phyloP scores from a whole-genome alignment of 495 filamentous ascomycete species.

The Podospora appendiculata region DNA sequence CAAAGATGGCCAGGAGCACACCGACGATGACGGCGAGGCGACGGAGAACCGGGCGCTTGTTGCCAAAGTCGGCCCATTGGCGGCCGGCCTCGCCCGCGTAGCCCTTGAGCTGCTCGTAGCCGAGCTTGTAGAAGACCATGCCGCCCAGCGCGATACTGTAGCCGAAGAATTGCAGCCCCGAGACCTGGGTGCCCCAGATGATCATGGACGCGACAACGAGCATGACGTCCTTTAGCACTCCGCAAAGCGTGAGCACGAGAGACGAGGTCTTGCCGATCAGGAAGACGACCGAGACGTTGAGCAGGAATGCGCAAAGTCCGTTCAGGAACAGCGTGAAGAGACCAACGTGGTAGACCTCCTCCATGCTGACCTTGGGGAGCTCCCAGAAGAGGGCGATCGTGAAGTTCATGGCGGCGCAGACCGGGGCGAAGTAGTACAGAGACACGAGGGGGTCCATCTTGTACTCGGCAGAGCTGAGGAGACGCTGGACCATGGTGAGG shows the following conservation, averaged over 20 bases:
- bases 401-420: conserved; percentile 87
- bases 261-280: conserved; percentile 96
- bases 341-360: conserved; percentile 68
- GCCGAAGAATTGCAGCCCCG: conserved; percentile 82
- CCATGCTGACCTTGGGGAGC: conserved; percentile 59
- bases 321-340: conserved; percentile 69
- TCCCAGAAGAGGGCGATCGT: conserved; percentile 73
- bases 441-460: conserved; percentile 98
- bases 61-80: conserved; percentile 82
- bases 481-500: conserved; percentile 82
- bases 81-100: conserved; percentile 61
- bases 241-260: conserved; percentile 92
- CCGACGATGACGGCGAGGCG: conserved; percentile 62
- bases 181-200: conserved; percentile 80
- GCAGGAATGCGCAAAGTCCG: conserved; percentile 72
- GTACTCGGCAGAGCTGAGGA: conserved; percentile 83
- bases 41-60: conserved; percentile 62
- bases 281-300: conserved; percentile 93
- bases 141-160: conserved; percentile 86
- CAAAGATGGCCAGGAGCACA: conserved; percentile 51
- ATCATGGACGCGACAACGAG: conserved; percentile 84
- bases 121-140: conserved; percentile 96
- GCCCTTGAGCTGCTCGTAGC: conserved; percentile 73
- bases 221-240: conserved; percentile 97
- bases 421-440: conserved; percentile 91